Evolutionary conservation across 805 yeast genomes (phyloP), one percentile per base, ranked within the genome.

Genomic region (Lachancea dasiensis): DNA sequence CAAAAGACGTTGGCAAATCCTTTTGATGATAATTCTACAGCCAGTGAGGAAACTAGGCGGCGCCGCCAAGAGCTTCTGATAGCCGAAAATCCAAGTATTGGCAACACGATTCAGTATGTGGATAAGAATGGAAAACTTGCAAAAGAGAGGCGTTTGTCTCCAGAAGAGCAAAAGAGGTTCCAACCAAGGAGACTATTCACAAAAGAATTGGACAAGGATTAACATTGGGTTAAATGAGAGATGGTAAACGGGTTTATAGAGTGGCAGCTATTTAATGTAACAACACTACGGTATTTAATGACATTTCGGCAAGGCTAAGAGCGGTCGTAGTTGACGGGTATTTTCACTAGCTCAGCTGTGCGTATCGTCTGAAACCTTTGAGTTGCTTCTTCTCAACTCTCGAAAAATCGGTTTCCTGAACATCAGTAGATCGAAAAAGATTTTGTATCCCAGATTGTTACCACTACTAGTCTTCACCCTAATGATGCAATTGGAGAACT

Each of bases 361-460:
- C 14, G 14, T 15, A 31, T 26, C 27, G 19, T n/a, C 39, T 31
- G 34, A 40, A 20, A 27, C 37, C 34, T 36, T 40, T 10, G 51
- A 44, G 21, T 49, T 51, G 27, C 50, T 54, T 34, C 55, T 48
- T 39, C 73, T 76, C 47, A 84, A 70, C 46, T 77, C 84, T 23
- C 72, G 69, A 51, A 85, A 84, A n/a, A 85, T 73, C 15, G 66
- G 63, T 19, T 75, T 78, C 45, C 79, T 78, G 47, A 79, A 61
- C 10, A 63, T 61, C 49, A 85, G 64, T 30, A 86, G 61, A 52
- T 86, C 95, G 30, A 64, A 62, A 31, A 83, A 65, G 31, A 85
- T 72, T 41, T 70, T 67, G 43, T 63, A 68, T 6, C 82, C 77
- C 53, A 77, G 75, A 25, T 72, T 67, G 51, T 80, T 86, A 40